Conservation (phyloP, 2,329 filamentous ascomycete species). For the Rutstroemia sp. region DNA sequence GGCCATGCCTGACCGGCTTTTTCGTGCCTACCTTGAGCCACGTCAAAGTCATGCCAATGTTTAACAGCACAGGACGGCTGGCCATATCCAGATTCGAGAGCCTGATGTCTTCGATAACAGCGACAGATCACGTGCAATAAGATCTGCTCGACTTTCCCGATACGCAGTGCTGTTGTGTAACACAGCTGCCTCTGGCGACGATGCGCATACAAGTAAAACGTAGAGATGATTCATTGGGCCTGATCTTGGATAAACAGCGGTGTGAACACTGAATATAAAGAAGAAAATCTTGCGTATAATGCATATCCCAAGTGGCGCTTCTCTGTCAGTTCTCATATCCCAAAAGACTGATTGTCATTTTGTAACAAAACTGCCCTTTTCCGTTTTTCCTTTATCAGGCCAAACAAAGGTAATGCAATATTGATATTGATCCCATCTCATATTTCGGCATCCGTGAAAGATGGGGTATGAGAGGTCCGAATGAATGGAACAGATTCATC, state of each 20-base stretch:
- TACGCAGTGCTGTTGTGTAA: slow-evolving; percentile 12
- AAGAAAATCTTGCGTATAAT: neutral
- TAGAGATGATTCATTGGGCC: neutral
- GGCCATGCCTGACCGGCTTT: no score
- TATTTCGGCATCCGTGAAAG: slow-evolving; percentile 1
- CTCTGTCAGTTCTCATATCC: slow-evolving; percentile 15
- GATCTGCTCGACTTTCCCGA: neutral
- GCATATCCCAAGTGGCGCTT: slow-evolving; percentile 11
- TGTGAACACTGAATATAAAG: slow-evolving; percentile 11
- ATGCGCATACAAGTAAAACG: neutral
- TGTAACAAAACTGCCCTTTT: neutral
- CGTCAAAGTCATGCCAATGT: no score
- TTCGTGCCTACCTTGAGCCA: no score
- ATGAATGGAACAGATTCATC: slow-evolving; percentile 13
- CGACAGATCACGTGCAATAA: no score
- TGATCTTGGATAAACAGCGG: slow-evolving; percentile 20
- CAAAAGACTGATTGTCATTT: neutral
- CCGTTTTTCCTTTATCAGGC: slow-evolving; percentile 10
- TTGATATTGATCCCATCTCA: slow-evolving; percentile 16
- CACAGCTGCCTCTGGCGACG: slow-evolving; percentile 8
- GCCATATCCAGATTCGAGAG: no score
- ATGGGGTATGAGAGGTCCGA: slow-evolving; percentile 3
- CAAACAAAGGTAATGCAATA: slow-evolving; percentile 17
- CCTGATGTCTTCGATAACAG: no score
- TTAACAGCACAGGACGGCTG: no score